Evolutionary conservation across 176 grass and related monocot genomes (phyloP), one percentile per base, ranked within the genome.

Genomic region (Secale cereale): DNA sequence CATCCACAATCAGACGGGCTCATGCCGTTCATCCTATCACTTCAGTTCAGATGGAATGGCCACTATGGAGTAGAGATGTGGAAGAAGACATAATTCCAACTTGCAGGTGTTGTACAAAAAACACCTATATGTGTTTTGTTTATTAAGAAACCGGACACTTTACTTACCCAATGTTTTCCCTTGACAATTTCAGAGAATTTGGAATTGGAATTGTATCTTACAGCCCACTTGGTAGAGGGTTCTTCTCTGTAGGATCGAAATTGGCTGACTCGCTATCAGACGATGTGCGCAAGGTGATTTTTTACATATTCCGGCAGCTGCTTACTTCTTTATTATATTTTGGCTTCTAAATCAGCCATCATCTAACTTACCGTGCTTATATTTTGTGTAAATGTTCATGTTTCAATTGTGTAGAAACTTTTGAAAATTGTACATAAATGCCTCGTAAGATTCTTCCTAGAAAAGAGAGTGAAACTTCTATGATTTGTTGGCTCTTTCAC

Each of bases 1-100:
- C 88, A 2, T 82, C 84, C 8, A 95, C 93, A 41, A 95, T 95
- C 1, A 73, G 90, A 69, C 87, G 93, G 75, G 93, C 93, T 29
- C 87, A 95, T 27, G 85, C 87, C 2, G 93, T 95, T 8, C 93
- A 95, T 63, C 93, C 90, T 33, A 91, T 95, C 46, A 85, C 81
- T 1, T 80, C 88, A 1, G 73, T 92, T 20, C 87, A 94, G 28
- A 50, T 92, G 4, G 92, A 94, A 59, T 94, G 89, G 86, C 90
- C 92, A 33, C 25, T 94, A 13, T 94, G 90, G 93, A 82, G 85
- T 27, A 86, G 93, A 15, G 90, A 95, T 6, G 84, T 82, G 8
- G 90, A 95, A 67, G 23, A 81, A 8, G 88, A 92, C 3, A 87
- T 95, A 11, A 70, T 92, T 11, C 90, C 93, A 1, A 72, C 81